Evolutionary conservation across 2,329 filamentous ascomycete genomes (phyloP).

Genomic region (Xylaria sp.): DNA sequence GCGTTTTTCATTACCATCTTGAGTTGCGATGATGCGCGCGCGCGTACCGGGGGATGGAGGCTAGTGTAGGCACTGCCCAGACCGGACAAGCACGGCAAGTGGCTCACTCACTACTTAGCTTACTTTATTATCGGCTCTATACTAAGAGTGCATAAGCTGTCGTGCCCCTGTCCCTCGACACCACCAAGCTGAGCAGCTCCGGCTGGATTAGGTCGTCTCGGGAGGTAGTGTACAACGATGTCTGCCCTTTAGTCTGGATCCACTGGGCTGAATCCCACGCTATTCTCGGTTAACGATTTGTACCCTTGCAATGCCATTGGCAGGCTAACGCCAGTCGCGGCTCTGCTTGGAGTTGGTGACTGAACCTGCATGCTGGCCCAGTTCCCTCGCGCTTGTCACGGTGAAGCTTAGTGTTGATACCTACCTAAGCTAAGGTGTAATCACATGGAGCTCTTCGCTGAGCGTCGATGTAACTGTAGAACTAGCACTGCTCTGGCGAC

Average conservation of each 20-base stretch:
- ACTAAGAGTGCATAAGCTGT: constrained; percentile 24
- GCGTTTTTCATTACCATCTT: constrained; percentile 16
- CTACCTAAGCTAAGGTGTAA: neutral
- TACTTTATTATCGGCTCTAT: constrained; percentile 13
- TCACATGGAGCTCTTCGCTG: constrained; percentile 29
- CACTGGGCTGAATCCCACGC: constrained; percentile 27
- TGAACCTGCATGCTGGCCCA: constrained; percentile 4
- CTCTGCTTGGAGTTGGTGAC: constrained; percentile 18
- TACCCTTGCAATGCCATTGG: constrained; percentile 10
- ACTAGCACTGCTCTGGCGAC: neutral
- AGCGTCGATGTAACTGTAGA: constrained; percentile 29
- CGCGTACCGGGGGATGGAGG: neutral
- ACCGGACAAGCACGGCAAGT: constrained; percentile 7
- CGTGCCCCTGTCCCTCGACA: constrained; percentile 9
- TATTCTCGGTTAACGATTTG: constrained; percentile 13
- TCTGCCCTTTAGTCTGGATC: constrained; percentile 5
- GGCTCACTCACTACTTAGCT: constrained; percentile 25
- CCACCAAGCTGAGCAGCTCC: constrained; percentile 18
- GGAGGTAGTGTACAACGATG: constrained; percentile 3
- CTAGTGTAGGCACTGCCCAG: constrained; percentile 28
- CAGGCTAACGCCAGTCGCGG: constrained; percentile 28
- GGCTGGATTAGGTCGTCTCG: constrained; percentile 19
- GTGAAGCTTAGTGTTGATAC: constrained; percentile 9
- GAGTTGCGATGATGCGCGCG: constrained; percentile 17
- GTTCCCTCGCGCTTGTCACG: constrained; percentile 19